These are phyloP conservation scores for Schwanniomyces etchellsii DNA, from an alignment of 1,139 yeast genomes.

Conservation along the genomic window DNA sequence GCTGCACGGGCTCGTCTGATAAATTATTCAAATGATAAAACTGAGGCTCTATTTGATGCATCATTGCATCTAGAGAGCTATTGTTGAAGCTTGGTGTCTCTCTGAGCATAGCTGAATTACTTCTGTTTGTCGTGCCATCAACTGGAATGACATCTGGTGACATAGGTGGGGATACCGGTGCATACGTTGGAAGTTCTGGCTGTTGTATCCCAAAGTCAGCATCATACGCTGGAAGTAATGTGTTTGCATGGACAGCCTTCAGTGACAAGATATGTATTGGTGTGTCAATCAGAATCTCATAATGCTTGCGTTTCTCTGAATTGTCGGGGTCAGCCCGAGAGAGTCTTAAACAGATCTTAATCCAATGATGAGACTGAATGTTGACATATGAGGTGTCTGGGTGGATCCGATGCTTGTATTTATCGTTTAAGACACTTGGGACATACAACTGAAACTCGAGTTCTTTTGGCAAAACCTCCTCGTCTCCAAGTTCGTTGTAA, in stretches of 20 bases:
- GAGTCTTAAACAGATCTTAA: constrained; percentile 75
- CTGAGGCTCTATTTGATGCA: constrained; percentile 8
- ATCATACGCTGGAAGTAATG: constrained; percentile 55
- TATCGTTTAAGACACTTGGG: constrained; percentile 55
- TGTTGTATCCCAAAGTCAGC: constrained; percentile 16
- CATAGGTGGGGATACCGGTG: constrained; percentile 29
- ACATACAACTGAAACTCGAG: constrained; percentile 79
- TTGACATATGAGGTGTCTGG: constrained; percentile 78
- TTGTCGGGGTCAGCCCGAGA: constrained; percentile 58
- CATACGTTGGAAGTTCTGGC: constrained; percentile 16
- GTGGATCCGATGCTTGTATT: constrained; percentile 45
- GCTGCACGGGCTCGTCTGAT: constrained; percentile 35
- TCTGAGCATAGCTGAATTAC: background rate
- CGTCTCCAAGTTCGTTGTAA: constrained; percentile 23
- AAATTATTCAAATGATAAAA: constrained; percentile 27
- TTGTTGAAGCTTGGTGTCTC: constrained; percentile 2
- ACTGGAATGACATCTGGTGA: constrained; percentile 54
- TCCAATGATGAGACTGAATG: constrained; percentile 90
- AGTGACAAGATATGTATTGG: constrained; percentile 74
- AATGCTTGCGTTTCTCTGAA: constrained; percentile 68
- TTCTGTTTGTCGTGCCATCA: constrained; percentile 18
- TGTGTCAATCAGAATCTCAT: constrained; percentile 86
- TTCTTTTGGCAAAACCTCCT: constrained; percentile 49
- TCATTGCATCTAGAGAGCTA: constrained; percentile 9
- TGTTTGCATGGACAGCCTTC: constrained; percentile 67